Base-by-base conservation (phyloP, 2,329 filamentous ascomycete genomes). In the Pseudogymnoascus sp. region DNA sequence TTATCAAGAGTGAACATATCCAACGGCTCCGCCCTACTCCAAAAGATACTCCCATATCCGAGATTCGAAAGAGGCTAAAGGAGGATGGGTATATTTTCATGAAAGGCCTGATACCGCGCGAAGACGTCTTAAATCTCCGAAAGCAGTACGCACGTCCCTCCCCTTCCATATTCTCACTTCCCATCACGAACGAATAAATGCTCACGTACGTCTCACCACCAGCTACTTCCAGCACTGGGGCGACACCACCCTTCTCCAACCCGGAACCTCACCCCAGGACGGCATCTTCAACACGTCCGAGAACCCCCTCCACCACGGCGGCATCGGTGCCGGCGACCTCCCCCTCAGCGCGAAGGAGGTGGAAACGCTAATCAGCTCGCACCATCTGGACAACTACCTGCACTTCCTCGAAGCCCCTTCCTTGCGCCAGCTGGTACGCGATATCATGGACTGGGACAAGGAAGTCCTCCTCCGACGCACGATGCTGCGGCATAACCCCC, bases 161-260 rank as follows among this genome's bases (percentile, higher is more conserved):
- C 21, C 41, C 6, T 2, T 28, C 45, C 18, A 30, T 30, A 8
- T 52, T 52, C 26, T 52, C 23, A 52, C 26, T 30, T 52, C 18
- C 19, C 26, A 30, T n/a, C 5, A 1, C 9, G 10, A 9, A 1
- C 9, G 10, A 52, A 5, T 30, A 1, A 52, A 52, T 18, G 5
- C 26, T 52, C 23, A 52, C 15, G 5, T 1, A 18, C n/a, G n/a
- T n/a, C n/a, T n/a, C n/a, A n/a, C 13, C 15, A 52, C n/a, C 3
- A 52, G 45, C 26, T 84, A 83, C 67, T 84, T 84, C 67, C 69
- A 71, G 2, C 76, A 77, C 41, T 71, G 85, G 4, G 71, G 76
- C 1, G 76, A 81, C 1, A 84, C 77, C 26, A 80, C 80, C 0
- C 76, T 86, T 34, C 71, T 86, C 1, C 77, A 81, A 61, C 77